Evolutionary conservation across 257 asterid genomes (phyloP).

Genomic region (Solanum ahanhuiri): DNA sequence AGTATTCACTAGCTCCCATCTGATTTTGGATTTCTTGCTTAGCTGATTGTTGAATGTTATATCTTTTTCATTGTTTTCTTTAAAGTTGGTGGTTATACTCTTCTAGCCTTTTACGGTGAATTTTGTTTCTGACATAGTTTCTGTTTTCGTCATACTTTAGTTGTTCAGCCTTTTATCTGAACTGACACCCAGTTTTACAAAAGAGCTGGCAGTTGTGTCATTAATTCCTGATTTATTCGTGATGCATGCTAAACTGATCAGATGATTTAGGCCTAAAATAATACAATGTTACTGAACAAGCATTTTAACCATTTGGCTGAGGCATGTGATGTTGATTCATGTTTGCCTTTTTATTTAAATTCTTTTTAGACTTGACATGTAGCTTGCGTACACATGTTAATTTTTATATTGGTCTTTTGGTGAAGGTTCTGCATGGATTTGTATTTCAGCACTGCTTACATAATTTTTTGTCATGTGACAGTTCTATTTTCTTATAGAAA

Average conservation of each 20-base stretch:
- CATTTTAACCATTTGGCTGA: background rate
- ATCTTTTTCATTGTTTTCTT: background rate
- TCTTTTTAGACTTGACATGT: background rate
- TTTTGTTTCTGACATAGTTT: background rate
- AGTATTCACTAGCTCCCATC: background rate
- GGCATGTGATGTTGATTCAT: background rate
- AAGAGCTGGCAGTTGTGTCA: background rate
- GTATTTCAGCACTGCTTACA: background rate
- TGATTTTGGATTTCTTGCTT: background rate
- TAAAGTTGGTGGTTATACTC: background rate
- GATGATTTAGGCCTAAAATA: background rate
- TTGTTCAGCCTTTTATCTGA: background rate
- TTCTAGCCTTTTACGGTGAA: background rate
- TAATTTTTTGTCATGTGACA: background rate
- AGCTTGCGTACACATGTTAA: background rate
- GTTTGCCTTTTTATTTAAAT: background rate
- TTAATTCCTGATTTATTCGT: background rate
- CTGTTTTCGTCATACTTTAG: background rate
- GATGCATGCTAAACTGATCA: background rate
- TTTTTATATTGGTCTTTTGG: background rate
- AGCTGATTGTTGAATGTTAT: background rate
- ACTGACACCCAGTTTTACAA: background rate
- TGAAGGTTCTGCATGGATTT: background rate
- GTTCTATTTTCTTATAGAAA: constrained; percentile 3
- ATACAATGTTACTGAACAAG: background rate